phyloP scores from a whole-genome alignment of 73 alveolate genomes.

The Strombidium stylifer region DNA sequence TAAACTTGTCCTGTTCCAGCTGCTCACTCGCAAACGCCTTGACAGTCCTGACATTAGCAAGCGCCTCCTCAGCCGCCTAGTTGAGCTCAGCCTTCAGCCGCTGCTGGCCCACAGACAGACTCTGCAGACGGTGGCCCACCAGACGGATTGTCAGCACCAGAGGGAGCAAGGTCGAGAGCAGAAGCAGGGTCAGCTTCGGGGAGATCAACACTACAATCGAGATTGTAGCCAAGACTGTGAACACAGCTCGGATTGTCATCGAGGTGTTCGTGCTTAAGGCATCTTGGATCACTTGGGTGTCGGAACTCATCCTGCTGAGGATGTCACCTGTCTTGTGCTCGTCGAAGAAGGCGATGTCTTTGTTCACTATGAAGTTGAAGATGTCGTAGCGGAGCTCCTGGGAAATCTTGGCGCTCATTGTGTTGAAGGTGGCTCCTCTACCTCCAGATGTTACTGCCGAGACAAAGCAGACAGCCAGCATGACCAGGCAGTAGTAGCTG shows the following conservation, averaged over 20 bases:
- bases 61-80: constrained; percentile 39
- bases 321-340: constrained; percentile 49
- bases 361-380: too few species aligned
- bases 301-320: constrained; percentile 32
- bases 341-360: constrained; percentile 53
- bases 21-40: constrained; percentile 51
- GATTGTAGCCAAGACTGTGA: constrained; percentile 20
- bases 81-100: constrained; percentile 11
- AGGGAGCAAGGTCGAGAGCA: constrained; percentile 11
- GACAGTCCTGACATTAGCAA: constrained; percentile 50
- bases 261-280: constrained; percentile 39
- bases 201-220: constrained; percentile 34
- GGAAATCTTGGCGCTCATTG: too few species aligned
- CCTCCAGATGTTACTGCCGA: too few species aligned
- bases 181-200: constrained; percentile 31
- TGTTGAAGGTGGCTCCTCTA: too few species aligned
- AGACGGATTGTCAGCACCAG: constrained; percentile 31
- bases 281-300: constrained; percentile 36
- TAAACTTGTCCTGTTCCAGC: constrained; percentile 11
- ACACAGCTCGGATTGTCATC: constrained; percentile 30
- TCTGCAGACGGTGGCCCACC: constrained; percentile 22
- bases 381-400: too few species aligned
- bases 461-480: too few species aligned
- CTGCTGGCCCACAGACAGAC: background rate
- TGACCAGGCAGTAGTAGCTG: too few species aligned